Conservation (phyloP, 1,139 yeast genomes). For the Yamadazyma mexicana region DNA sequence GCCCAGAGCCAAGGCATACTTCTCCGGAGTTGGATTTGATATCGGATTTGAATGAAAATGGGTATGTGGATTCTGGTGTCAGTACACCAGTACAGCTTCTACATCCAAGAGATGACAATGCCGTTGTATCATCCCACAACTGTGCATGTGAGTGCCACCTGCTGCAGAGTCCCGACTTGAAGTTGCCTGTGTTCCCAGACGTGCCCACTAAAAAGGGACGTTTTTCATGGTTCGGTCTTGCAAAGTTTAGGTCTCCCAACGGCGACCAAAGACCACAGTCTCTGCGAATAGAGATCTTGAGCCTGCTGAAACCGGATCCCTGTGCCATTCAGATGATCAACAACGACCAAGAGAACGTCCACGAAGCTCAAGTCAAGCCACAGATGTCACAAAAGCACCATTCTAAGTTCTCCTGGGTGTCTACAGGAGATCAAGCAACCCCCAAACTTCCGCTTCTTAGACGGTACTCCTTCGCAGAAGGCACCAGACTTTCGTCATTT, state of each 20-base stretch:
- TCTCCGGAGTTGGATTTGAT: too few relatives aligned
- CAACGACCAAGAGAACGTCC: background rate
- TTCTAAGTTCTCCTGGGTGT: background rate
- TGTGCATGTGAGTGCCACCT: slow-evolving; percentile 4
- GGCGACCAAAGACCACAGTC: too few relatives aligned
- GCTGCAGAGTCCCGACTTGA: background rate
- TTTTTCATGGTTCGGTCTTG: background rate
- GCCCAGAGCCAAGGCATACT: too few relatives aligned
- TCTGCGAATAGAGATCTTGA: background rate
- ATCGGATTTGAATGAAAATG: too few relatives aligned
- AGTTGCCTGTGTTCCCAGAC: background rate
- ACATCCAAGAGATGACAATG: too few relatives aligned
- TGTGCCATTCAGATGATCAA: background rate
- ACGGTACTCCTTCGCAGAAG: slow-evolving; percentile 8
- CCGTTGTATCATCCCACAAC: too few relatives aligned
- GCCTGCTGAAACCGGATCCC: background rate
- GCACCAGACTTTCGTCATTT: slow-evolving; percentile 2
- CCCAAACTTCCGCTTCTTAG: background rate
- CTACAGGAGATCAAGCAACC: background rate
- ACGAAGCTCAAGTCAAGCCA: background rate
- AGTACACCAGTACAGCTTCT: too few relatives aligned
- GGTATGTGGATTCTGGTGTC: too few relatives aligned
- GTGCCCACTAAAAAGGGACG: background rate
- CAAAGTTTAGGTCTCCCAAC: background rate
- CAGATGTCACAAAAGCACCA: background rate